Conservation (phyloP, 23 red algal species). For the Gracilaria gracilis region DNA sequence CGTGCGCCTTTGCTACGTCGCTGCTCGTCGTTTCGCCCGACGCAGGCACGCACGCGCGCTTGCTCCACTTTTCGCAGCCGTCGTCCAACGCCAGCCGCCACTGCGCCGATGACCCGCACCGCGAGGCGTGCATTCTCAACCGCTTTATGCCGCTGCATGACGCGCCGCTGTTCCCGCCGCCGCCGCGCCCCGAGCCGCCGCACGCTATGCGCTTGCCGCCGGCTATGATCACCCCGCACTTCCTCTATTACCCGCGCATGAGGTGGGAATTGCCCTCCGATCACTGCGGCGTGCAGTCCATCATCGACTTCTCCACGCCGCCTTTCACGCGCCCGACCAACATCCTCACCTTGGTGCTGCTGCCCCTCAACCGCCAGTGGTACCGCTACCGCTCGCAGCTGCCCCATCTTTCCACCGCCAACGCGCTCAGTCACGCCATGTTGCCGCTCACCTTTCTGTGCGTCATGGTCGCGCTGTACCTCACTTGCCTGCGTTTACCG, state of each 20-base stretch:
- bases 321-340: slow-evolving; percentile 11
- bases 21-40: slow-evolving; percentile 25
- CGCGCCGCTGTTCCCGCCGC: slow-evolving; percentile 26
- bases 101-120: not conserved
- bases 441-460: not conserved
- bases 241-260: slow-evolving; percentile 37
- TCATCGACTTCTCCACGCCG: slow-evolving; percentile 51
- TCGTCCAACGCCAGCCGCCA: not conserved
- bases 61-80: not conserved
- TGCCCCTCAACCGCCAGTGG: slow-evolving; percentile 41
- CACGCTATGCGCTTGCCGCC: slow-evolving; percentile 37
- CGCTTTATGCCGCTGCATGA: not conserved
- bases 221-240: slow-evolving; percentile 5
- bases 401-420: not conserved
- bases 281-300: slow-evolving; percentile 22
- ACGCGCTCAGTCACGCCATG: not conserved
- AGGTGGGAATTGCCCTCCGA: slow-evolving; percentile 28
- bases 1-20: slow-evolving; percentile 45
- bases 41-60: not conserved
- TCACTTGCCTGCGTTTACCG: not conserved
- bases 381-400: slow-evolving; percentile 27
- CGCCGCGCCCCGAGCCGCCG: not conserved
- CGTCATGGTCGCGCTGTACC: not conserved
- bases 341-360: slow-evolving; percentile 18
- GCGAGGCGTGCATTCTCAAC: slow-evolving; percentile 49